Evolutionary conservation across 2,329 filamentous ascomycete species (phyloP).

Genomic region (Diaporthe eres): DNA sequence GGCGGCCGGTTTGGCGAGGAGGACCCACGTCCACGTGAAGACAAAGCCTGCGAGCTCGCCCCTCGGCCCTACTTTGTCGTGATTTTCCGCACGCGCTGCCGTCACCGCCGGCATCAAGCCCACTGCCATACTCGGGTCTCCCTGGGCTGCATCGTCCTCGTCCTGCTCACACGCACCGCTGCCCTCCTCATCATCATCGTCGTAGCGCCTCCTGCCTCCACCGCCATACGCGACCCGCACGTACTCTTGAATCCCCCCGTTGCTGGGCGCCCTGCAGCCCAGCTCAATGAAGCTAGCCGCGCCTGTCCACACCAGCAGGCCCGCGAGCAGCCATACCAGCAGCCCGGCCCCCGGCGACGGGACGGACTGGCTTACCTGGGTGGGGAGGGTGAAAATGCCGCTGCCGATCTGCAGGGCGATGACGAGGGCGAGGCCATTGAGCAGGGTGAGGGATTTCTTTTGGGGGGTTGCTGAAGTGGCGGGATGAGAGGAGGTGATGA

Average conservation of each 20-base stretch:
- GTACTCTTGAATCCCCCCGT: slow-evolving; percentile 63
- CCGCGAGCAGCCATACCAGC: slow-evolving; percentile 58
- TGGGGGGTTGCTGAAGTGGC: not conserved
- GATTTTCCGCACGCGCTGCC: not conserved
- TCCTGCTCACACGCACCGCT: not conserved
- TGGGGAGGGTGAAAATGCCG: slow-evolving; percentile 62
- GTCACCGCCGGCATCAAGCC: not conserved
- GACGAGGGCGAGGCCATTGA: slow-evolving; percentile 57
- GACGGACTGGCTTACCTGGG: slow-evolving; percentile 58
- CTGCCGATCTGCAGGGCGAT: slow-evolving; percentile 62
- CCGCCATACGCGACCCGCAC: slow-evolving; percentile 56
- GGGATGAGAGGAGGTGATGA: not conserved
- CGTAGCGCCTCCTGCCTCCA: too few relatives aligned
- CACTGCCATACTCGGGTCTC: not conserved
- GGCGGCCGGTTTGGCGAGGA: slow-evolving; percentile 58
- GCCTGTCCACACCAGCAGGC: slow-evolving; percentile 62
- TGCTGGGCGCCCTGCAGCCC: slow-evolving; percentile 58
- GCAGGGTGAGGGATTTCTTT: slow-evolving; percentile 42
- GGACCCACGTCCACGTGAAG: slow-evolving; percentile 60
- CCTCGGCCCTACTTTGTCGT: slow-evolving; percentile 1
- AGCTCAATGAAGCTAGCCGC: slow-evolving; percentile 63
- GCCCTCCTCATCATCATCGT: not conserved
- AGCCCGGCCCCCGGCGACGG: slow-evolving; percentile 58
- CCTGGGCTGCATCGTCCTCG: too few relatives aligned
- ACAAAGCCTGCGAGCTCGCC: slow-evolving; percentile 57